phyloP scores from a whole-genome alignment of 2,329 filamentous ascomycete genomes.

The Cordyceps militaris region DNA sequence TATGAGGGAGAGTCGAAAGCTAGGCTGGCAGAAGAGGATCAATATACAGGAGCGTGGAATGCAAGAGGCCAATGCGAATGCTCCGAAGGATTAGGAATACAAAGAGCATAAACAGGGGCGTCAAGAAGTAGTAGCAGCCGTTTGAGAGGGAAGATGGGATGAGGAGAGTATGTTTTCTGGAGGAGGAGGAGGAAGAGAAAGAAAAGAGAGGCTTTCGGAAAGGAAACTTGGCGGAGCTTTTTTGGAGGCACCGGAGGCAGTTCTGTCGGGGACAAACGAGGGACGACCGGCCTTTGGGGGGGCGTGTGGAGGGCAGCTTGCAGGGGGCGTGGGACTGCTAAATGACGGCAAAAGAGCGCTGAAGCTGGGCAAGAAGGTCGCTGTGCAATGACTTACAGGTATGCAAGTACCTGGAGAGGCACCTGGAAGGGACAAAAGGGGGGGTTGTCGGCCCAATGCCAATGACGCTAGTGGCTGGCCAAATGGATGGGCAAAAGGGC shows the following conservation, averaged over 20 bases:
- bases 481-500: not conserved
- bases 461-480: conserved; percentile 5
- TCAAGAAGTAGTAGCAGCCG: not conserved
- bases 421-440: not conserved
- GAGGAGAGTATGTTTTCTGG: not conserved
- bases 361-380: not conserved
- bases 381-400: not conserved
- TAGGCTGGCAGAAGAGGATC: conserved; percentile 6
- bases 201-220: not conserved
- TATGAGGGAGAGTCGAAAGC: not conserved
- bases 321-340: no score
- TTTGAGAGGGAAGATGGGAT: conserved; percentile 1
- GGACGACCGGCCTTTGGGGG: no score
- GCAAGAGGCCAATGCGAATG: not conserved
- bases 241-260: not conserved
- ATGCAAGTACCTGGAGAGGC: not conserved
- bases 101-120: conserved; percentile 6
- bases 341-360: not conserved
- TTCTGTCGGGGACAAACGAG: not conserved
- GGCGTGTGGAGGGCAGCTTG: not conserved
- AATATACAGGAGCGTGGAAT: conserved; percentile 1
- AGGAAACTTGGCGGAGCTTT: not conserved
- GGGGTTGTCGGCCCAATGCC: not conserved
- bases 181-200: not conserved
- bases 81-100: not conserved